A percentile compares a stretch with the other conserved stretches of the same genome.
Conservation (phyloP, 108 stramenopile genomes). For the Skeletonema potamos region DNA sequence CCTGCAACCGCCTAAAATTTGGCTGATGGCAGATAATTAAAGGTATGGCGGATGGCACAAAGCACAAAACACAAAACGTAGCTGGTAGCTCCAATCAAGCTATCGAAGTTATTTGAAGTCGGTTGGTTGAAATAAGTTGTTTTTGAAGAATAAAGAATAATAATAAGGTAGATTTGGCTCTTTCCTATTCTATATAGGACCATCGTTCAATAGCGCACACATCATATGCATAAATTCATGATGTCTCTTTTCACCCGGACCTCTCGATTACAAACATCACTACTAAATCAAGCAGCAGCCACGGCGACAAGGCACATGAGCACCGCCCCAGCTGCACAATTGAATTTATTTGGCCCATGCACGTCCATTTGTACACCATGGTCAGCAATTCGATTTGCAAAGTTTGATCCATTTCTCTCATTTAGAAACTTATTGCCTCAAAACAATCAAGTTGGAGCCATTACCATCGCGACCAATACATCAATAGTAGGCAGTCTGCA, state of each 20-base stretch:
- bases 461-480: constrained; percentile 18
- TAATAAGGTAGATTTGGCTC: no score
- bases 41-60: no score
- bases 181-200: no score
- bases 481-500: constrained; percentile 14
- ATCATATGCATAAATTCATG: neutral
- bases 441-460: neutral
- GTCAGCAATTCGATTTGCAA: neutral
- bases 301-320: neutral
- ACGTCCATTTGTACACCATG: neutral
- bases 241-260: neutral
- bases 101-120: no score
- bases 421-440: neutral
- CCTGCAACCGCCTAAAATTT: no score
- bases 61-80: no score
- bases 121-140: no score
- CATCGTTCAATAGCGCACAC: neutral
- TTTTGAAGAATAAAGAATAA: no score
- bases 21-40: no score
- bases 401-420: neutral
- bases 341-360: neutral
- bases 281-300: neutral
- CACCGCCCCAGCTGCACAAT: neutral
- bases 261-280: neutral
- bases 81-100: no score